Evolutionary conservation across 2,329 filamentous ascomycete species (phyloP), one percentile per base, ranked within the genome.

Genomic region (Sporothrix pallida): DNA sequence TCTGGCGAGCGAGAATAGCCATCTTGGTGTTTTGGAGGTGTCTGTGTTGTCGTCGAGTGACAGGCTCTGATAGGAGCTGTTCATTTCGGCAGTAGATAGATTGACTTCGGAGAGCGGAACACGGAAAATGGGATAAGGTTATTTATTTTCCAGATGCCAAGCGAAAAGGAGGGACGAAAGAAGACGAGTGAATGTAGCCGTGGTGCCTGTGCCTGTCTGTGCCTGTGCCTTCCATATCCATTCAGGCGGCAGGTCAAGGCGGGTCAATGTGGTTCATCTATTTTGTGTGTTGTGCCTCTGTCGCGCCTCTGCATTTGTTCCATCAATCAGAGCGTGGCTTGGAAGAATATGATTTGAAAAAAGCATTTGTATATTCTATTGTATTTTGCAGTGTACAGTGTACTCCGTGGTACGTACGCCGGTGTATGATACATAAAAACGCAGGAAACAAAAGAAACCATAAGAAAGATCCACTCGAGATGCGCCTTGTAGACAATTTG

Each of bases 101-200:
- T 63, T 42, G 44, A 42, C 0, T 5, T 37, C 7, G 31, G 31
- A 37, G 31, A 37, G 31, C 31, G 31, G 31, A 37, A 37, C 6
- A n/a, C 58, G 17, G 17, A 42, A 60, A 20, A 26, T 31, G 26
- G 56, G 5, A 9, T 63, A 63, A 42, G 58, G 15, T 63, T 63
- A 63, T 62, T 62, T 58, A 58, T 58, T 26, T 58, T 58, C 54
- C 54, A 58, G 20, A 23, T 56, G 52, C 52, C 52, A 56, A 56
- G 52, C 7, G 1, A 20, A 8, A 23, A 56, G 52, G 52, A 23
- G n/a, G n/a, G 23, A 56, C 8, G 52, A 9, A 10, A 26, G 52
- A 56, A 56, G 20, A 23, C 5, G 52, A 56, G 52, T 23, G 54
- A 58, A 10, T 58, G 54, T 12, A 58, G 54, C 54, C 54, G 54